These are phyloP conservation scores for Panicum virgatum DNA, from an alignment of 202 grass and related monocot species.

Conservation along the genomic window DNA sequence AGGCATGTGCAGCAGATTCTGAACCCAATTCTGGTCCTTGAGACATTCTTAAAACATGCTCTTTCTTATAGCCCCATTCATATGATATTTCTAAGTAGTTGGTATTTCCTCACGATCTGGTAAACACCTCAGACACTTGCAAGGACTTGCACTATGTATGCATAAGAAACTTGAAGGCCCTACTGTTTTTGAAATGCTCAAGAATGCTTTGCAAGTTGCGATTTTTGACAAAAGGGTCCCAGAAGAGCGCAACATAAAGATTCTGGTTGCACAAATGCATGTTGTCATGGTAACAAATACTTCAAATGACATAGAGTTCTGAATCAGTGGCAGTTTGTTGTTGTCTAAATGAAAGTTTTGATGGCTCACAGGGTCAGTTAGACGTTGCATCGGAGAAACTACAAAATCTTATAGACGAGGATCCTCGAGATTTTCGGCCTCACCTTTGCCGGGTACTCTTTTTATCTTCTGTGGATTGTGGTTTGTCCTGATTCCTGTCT, in stretches of 20 bases:
- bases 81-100: not conserved
- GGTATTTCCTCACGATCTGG: not conserved
- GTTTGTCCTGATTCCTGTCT: constrained; percentile 6
- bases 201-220: constrained; percentile 85
- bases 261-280: constrained; percentile 91
- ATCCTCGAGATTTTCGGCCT: constrained; percentile 81
- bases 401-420: constrained; percentile 70
- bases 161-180: constrained; percentile 63
- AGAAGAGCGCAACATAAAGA: constrained; percentile 75
- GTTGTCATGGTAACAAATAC: constrained; percentile 62
- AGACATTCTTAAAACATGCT: not conserved
- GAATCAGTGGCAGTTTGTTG: not conserved
- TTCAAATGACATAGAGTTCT: not conserved
- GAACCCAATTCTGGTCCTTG: not conserved
- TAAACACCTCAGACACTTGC: constrained; percentile 25
- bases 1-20: not conserved
- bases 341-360: constrained; percentile 16
- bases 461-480: not conserved
- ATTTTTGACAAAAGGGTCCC: constrained; percentile 65
- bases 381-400: constrained; percentile 70
- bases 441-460: constrained; percentile 79
- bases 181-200: constrained; percentile 71
- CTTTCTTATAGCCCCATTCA: not conserved
- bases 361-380: constrained; percentile 56
- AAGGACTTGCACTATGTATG: constrained; percentile 87